Evolutionary conservation across 176 grass and related monocot species (phyloP), one percentile per base, ranked within the genome.

Genomic region (Oryza nivara): DNA sequence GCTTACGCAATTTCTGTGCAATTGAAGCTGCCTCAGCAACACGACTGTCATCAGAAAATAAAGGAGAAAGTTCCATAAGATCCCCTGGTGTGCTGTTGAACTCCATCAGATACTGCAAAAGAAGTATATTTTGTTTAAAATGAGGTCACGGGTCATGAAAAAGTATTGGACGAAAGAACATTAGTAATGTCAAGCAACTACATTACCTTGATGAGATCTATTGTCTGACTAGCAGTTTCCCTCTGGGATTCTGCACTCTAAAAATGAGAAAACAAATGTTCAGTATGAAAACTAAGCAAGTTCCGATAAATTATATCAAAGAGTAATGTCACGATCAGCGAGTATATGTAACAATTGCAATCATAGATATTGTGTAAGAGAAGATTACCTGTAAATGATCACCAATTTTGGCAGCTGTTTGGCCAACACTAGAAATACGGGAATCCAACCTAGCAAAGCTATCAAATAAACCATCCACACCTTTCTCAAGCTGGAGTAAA

Each of bases 71-170:
- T 75, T 99, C 96, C 96, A 99, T 96, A 61, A 99, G 96, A 78
- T 99, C 96, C 74, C 96, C 96, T 77, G 96, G 96, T 70, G 92
- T 99, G 79, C 93, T 99, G 87, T 99, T 99, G 88, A 99, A 99
- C 79, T 99, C 96, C 91, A 99, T 99, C 65, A 99, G 86, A 89
- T 99, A 99, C 96, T 99, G 58, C 61, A 93, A 75, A 34, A 85
- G 35, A 34, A 85, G 43, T 36, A 88, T 47, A 73, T 64, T 46
- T 71, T 44, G 22, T 23, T 68, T 61, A 60, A 77, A 85, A 70
- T 47, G 30, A 11, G 38, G 16, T 9, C 86, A 47, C 23, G 12
- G 14, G 16, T 9, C 86, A 58, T 48, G 11, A 19, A 40, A 49
- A 86, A 78, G 47, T 68, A 75, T 54, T 9, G 70, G 20, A 20